These are phyloP conservation scores for Silene noctiflora DNA, from an alignment of 179 eudicot species.

Conservation along the genomic window DNA sequence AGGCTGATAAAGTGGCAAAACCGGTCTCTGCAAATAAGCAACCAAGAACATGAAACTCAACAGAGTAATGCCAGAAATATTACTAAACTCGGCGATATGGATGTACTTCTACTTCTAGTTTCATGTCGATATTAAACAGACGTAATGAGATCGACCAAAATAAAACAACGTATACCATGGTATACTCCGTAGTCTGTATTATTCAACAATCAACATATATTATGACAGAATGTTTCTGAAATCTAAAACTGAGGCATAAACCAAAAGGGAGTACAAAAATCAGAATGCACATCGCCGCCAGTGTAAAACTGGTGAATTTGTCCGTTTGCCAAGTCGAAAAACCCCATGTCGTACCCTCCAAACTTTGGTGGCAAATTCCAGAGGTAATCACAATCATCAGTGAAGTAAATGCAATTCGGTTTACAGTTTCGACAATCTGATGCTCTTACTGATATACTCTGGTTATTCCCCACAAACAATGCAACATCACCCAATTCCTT, in stretches of 20 bases:
- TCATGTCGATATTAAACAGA: no score
- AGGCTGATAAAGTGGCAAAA: no score
- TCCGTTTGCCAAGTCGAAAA: neutral
- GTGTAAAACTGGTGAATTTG: neutral
- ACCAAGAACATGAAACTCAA: no score
- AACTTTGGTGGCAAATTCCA: neutral
- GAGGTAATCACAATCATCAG: neutral
- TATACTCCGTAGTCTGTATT: no score
- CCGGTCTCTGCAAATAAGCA: no score
- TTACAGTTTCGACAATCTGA: neutral
- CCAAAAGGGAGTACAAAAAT: neutral
- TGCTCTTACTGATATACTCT: neutral
- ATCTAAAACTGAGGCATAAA: neutral
- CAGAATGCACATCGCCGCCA: neutral
- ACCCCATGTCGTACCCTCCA: constrained; percentile 1
- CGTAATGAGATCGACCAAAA: no score
- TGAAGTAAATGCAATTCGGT: neutral
- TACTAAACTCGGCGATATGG: no score
- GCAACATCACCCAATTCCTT: neutral
- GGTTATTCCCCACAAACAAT: neutral
- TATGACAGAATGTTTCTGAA: neutral
- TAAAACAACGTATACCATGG: no score
- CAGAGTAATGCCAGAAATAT: no score
- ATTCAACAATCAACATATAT: no score
- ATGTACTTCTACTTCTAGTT: no score